phyloP scores from a whole-genome alignment of 257 asterid genomes.

The Solanum chmielewskii region DNA sequence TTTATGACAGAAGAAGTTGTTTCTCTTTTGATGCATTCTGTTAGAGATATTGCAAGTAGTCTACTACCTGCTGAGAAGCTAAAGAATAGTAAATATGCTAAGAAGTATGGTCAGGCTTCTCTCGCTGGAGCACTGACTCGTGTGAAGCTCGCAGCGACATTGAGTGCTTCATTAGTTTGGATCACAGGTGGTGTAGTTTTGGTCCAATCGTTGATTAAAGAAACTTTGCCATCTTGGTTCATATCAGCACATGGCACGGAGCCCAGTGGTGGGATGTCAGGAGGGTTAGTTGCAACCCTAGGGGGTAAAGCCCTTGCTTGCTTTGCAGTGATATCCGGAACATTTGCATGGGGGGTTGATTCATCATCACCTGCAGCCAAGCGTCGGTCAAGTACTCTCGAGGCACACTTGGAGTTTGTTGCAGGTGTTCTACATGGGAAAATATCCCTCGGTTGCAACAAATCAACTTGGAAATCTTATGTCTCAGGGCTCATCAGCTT shows the following conservation, averaged over 20 bases:
- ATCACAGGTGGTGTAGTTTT: conserved; percentile 60
- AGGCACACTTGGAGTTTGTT: conserved; percentile 57
- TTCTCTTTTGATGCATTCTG: conserved; percentile 63
- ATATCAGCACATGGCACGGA: conserved; percentile 46
- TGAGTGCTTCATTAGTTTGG: conserved; percentile 88
- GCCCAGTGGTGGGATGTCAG: conserved; percentile 25
- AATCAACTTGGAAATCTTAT: conserved; percentile 72
- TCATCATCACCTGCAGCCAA: conserved; percentile 36
- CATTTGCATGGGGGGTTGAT: conserved; percentile 86
- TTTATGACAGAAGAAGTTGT: conserved; percentile 75
- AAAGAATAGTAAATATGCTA: conserved; percentile 38
- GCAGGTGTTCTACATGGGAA: conserved; percentile 74
- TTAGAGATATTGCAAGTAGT: conserved; percentile 46
- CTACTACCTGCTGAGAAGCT: conserved; percentile 51
- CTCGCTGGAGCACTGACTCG: conserved; percentile 61
- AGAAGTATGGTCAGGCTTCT: conserved; percentile 75
- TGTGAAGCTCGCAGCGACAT: conserved; percentile 73
- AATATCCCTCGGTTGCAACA: conserved; percentile 74
- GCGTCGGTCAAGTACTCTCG: conserved; percentile 40
- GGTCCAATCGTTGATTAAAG: conserved; percentile 59
- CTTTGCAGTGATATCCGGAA: conserved; percentile 45
- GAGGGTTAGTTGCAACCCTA: conserved; percentile 64
- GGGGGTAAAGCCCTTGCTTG: conserved; percentile 83
- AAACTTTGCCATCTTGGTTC: conserved; percentile 85
- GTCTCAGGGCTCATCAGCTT: conserved; percentile 61